phyloP scores from a whole-genome alignment of 1,284 basidiomycete species.

The Pascua guehoae region DNA sequence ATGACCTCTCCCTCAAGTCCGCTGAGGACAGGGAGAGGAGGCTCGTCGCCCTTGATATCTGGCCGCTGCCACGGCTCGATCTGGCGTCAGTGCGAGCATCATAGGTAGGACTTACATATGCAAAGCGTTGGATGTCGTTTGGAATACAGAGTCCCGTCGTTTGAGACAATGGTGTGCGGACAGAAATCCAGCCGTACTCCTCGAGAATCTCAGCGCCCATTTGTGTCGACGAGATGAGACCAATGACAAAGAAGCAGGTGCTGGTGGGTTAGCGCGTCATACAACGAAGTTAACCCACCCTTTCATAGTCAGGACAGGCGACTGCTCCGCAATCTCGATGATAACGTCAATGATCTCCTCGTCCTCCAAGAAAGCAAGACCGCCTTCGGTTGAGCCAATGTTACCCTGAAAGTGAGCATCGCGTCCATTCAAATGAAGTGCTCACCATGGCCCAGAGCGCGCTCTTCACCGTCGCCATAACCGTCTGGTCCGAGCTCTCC shows the following conservation, averaged over 20 bases:
- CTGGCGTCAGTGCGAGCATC: conserved; percentile 48
- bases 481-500: conserved; percentile 74
- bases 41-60: conserved; percentile 40
- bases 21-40: conserved; percentile 60
- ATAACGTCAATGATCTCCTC: conserved; percentile 88
- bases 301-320: conserved; percentile 82
- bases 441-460: conserved; percentile 89
- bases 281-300: conserved; percentile 61
- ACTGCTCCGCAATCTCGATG: conserved; percentile 84
- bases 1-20: conserved; percentile 81
- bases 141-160: conserved; percentile 90
- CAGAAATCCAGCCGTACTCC: conserved; percentile 89
- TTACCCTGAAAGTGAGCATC: conserved; percentile 65
- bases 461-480: conserved; percentile 87
- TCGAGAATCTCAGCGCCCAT: conserved; percentile 78
- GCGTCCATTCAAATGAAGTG: conserved; percentile 42
- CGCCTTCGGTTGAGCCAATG: conserved; percentile 83
- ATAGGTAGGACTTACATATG: conserved; percentile 59
- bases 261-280: conserved; percentile 50
- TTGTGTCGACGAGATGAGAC: conserved; percentile 69
- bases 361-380: conserved; percentile 89
- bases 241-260: conserved; percentile 93
- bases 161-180: conserved; percentile 76
- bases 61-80: conserved; percentile 68
- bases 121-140: conserved; percentile 71